These are phyloP conservation scores for Blastomyces gilchristii DNA, from an alignment of 2,329 filamentous ascomycete genomes.

Conservation along the genomic window DNA sequence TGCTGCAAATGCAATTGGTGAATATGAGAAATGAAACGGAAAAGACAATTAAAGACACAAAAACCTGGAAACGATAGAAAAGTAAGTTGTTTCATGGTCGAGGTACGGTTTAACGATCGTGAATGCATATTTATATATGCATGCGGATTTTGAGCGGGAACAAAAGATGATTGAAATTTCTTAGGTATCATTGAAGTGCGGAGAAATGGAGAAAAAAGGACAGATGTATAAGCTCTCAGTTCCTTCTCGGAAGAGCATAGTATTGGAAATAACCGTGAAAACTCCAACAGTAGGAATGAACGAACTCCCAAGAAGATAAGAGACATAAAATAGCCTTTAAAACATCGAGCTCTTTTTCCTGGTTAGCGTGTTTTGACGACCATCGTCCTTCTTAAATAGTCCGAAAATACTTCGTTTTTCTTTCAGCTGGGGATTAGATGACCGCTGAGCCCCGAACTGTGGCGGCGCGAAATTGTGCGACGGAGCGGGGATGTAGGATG, in stretches of 20 bases:
- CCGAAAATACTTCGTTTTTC: slow-evolving; percentile 39
- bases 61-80: background rate
- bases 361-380: slow-evolving; percentile 25
- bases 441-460: slow-evolving; percentile 17
- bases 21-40: too few relatives aligned
- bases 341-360: slow-evolving; percentile 42
- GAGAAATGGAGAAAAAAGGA: background rate
- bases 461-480: slow-evolving; percentile 14
- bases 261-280: background rate
- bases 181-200: slow-evolving; percentile 2
- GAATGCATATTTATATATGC: too few relatives aligned
- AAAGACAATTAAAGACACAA: background rate
- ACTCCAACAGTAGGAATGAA: background rate
- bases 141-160: background rate
- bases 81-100: background rate
- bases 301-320: background rate
- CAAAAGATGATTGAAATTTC: background rate
- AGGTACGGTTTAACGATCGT: too few relatives aligned
- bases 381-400: slow-evolving; percentile 30
- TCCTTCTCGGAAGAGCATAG: background rate
- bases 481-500: slow-evolving; percentile 17
- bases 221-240: background rate
- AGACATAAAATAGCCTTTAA: background rate
- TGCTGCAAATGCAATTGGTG: background rate
- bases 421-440: slow-evolving; percentile 23